A percentile compares a stretch with the other conserved stretches of the same genome.
phyloP scores from a whole-genome alignment of 192 early-diverging fungal genomes.

The Haplosporangium gracile region DNA sequence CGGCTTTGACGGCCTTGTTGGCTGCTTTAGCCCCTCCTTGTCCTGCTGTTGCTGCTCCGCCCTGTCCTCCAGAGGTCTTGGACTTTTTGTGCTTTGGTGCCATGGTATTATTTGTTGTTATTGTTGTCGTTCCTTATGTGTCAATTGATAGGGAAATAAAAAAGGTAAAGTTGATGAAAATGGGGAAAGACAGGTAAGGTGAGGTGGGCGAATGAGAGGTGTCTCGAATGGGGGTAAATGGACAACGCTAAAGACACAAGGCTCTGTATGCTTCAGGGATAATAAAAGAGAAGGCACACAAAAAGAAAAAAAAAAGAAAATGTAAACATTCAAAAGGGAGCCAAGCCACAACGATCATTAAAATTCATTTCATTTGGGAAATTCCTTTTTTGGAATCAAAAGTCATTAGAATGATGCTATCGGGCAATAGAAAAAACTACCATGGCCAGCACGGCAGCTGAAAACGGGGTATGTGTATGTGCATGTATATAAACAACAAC shows the following conservation, averaged over 20 bases:
- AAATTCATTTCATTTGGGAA: neutral
- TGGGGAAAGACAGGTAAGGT: neutral
- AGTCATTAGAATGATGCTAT: neutral
- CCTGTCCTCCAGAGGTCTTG: constrained; percentile 9
- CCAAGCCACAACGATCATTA: neutral
- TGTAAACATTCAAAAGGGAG: constrained; percentile 8
- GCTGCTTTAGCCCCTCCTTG: neutral
- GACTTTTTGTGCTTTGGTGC: constrained; percentile 39
- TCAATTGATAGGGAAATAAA: neutral
- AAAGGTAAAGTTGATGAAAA: neutral
- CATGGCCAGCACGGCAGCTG: constrained; percentile 9
- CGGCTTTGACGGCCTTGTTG: neutral
- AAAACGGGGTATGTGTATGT: neutral
- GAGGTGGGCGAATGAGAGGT: neutral
- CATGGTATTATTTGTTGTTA: constrained; percentile 19
- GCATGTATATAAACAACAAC: constrained; percentile 1
- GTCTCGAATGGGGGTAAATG: neutral
- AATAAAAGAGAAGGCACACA: neutral
- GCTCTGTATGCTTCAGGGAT: neutral
- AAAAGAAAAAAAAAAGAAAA: constrained; percentile 3
- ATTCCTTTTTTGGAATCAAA: constrained; percentile 4
- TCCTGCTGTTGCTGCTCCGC: neutral
- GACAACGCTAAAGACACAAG: neutral
- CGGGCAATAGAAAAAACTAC: neutral
- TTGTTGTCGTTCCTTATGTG: neutral